Evolutionary conservation across 139 green algal genomes (phyloP), one percentile per base, ranked within the genome.

Genomic region (Volvox reticuliferus): DNA sequence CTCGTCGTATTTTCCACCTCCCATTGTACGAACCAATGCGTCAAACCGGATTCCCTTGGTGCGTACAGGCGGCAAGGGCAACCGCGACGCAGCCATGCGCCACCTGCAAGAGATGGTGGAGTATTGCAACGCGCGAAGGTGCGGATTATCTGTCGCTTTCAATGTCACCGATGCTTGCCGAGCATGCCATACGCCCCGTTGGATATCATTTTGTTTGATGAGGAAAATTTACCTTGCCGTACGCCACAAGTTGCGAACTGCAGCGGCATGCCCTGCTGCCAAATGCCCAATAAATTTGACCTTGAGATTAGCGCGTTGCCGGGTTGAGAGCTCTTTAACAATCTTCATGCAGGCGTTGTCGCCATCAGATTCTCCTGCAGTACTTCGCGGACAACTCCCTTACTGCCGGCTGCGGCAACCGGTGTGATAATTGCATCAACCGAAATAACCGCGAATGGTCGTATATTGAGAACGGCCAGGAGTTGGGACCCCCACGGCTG

Each of bases 341-440:
- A 9, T 55, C 44, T 55, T 55, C 32, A 36, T 24, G 16, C 71
- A 90, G 86, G 73, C 37, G 44, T 36, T 89, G 85, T 50, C 85
- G 85, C 17, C 85, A 89, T 50, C 16, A 82, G 85, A 28, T 71
- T 17, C 73, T 90, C 20, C 73, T 90, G 18, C 20, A 37, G 30
- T 90, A 90, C 86, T 90, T 90, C 20, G 69, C 50, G 0, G 86
- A 90, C 86, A 35, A 76, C 44, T 90, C 86, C 16, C 71, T 84
- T 12, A 32, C 30, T 1, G 13, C 18, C 20, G 73, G 73, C 50
- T 90, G 86, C 50, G 73, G 73, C 73, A 75, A 83, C n/a, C 71
- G 71, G 28, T 90, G 86, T 75, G 86, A 90, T 75, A 90, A 90
- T 75, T 90, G 86, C 86, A 82, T 61, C 21, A 82, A 89, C 69